Conservation (phyloP, 1,284 basidiomycete genomes). For the Papiliotrema flavescens region DNA sequence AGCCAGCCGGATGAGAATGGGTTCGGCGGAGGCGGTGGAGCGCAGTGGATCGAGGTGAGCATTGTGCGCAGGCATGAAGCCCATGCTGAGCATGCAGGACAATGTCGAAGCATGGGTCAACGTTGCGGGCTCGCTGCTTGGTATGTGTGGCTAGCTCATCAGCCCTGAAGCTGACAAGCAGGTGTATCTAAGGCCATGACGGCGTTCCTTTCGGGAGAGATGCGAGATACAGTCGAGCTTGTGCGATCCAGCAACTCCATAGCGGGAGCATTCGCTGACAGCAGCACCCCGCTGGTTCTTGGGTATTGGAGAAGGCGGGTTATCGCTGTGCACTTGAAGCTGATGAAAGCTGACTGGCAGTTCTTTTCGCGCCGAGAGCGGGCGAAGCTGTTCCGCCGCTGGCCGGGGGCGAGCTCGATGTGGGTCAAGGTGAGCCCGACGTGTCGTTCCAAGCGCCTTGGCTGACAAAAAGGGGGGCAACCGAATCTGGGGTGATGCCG, state of each 20-base stretch:
- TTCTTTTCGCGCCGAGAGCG: constrained; percentile 91
- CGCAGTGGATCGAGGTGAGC: constrained; percentile 82
- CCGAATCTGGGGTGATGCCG: constrained; percentile 77
- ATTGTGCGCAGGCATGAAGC: not conserved
- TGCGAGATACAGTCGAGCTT: constrained; percentile 88
- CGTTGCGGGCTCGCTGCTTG: constrained; percentile 81
- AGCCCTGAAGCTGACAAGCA: not conserved
- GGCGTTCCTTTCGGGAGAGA: constrained; percentile 88
- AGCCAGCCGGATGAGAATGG: constrained; percentile 54
- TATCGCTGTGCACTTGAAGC: not conserved
- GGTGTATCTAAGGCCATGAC: constrained; percentile 84
- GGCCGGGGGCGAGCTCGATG: constrained; percentile 91
- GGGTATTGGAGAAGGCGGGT: constrained; percentile 54
- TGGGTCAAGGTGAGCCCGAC: constrained; percentile 69
- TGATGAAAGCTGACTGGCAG: constrained; percentile 10
- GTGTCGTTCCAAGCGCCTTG: not conserved
- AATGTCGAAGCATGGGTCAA: constrained; percentile 77
- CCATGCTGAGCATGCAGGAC: constrained; percentile 51
- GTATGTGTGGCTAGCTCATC: constrained; percentile 6
- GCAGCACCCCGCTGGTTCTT: constrained; percentile 54
- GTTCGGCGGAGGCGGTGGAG: constrained; percentile 75
- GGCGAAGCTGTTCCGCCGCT: constrained; percentile 85
- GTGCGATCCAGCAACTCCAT: constrained; percentile 16
- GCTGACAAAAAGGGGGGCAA: constrained; percentile 66
- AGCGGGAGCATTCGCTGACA: constrained; percentile 5